phyloP scores from a whole-genome alignment of 2,329 filamentous ascomycete species.

The Aspergillus ochraceus region DNA sequence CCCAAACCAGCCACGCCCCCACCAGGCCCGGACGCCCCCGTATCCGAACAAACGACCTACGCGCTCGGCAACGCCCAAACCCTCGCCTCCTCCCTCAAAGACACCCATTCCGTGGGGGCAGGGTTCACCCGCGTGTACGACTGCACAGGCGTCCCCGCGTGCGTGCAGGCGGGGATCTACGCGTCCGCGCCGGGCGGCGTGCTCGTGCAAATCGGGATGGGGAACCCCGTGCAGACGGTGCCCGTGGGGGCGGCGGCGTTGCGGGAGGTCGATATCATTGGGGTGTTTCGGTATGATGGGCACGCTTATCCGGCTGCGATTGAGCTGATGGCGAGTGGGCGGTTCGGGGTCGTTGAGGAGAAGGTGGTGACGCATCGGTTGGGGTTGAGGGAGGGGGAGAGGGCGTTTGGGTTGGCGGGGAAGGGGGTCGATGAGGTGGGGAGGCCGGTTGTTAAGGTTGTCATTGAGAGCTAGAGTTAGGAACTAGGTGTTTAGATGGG shows the following conservation, averaged over 20 bases:
- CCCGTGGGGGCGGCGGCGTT: conserved; percentile 56
- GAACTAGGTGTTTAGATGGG: not conserved
- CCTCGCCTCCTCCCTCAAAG: conserved; percentile 34
- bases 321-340: conserved; percentile 52
- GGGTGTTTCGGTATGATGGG: conserved; percentile 57
- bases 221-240: conserved; percentile 55
- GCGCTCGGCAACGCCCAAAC: conserved; percentile 38
- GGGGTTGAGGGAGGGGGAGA: conserved; percentile 48
- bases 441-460: conserved; percentile 55
- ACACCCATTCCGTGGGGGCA: conserved; percentile 22
- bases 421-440: conserved; percentile 54
- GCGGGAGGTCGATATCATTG: conserved; percentile 58
- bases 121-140: conserved; percentile 49
- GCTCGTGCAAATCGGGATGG: conserved; percentile 59
- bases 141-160: conserved; percentile 47
- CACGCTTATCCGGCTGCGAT: conserved; percentile 57
- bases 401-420: conserved; percentile 53
- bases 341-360: conserved; percentile 50
- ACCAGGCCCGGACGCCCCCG: conserved; percentile 31
- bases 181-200: conserved; percentile 50
- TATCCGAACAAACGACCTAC: conserved; percentile 33
- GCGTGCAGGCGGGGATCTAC: conserved; percentile 48
- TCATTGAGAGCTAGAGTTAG: conserved; percentile 38
- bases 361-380: conserved; percentile 56
- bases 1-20: conserved; percentile 31